A percentile compares a stretch with the other conserved stretches of the same genome.
phyloP scores from a whole-genome alignment of 2,329 filamentous ascomycete genomes.

The Pseudogymnoascus sp. region DNA sequence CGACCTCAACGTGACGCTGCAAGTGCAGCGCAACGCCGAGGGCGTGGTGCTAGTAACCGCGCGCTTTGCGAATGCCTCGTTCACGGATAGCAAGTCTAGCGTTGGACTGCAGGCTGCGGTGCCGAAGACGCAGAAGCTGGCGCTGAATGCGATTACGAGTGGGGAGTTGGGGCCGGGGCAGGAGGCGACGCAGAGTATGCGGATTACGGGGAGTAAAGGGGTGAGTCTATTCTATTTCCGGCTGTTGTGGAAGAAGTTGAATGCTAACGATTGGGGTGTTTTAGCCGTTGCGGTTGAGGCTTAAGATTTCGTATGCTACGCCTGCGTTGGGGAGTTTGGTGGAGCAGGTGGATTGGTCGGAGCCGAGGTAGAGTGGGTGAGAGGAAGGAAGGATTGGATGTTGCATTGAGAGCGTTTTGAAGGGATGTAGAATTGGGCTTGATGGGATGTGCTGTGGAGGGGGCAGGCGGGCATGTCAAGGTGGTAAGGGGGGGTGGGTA shows the following conservation, averaged over 20 bases:
- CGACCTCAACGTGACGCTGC: constrained; percentile 71
- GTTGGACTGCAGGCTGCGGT: constrained; percentile 91
- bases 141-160: constrained; percentile 82
- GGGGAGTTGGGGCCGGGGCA: constrained; percentile 67
- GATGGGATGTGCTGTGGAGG: background rate
- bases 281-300: constrained; percentile 73
- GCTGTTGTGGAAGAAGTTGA: background rate
- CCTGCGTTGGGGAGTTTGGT: constrained; percentile 61
- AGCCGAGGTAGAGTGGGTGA: constrained; percentile 45
- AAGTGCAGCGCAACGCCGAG: constrained; percentile 75
- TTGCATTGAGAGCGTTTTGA: background rate
- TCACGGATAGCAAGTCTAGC: constrained; percentile 57
- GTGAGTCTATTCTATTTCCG: constrained; percentile 54
- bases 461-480: background rate
- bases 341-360: constrained; percentile 96
- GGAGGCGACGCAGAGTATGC: constrained; percentile 87
- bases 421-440: background rate
- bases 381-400: background rate
- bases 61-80: constrained; percentile 71
- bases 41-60: constrained; percentile 74
- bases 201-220: constrained; percentile 74
- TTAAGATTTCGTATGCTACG: constrained; percentile 76
- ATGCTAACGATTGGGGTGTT: constrained; percentile 15
- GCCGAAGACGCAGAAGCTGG: constrained; percentile 90
- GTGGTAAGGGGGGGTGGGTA: background rate